These are phyloP conservation scores for Heliamphora pulchella DNA, from an alignment of 179 eudicot genomes.

Conservation along the genomic window DNA sequence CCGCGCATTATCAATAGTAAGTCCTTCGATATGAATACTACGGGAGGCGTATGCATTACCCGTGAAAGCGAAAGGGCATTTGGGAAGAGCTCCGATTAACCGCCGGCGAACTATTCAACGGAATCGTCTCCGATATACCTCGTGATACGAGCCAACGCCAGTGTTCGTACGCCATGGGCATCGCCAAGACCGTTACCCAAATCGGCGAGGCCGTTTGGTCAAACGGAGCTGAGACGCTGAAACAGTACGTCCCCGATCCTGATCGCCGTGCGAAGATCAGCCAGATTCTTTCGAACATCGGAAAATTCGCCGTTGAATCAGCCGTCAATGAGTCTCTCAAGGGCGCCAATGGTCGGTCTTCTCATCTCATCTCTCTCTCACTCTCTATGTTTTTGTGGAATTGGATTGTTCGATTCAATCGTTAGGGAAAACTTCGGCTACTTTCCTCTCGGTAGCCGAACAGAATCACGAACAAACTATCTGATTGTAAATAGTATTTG, in stretches of 20 bases:
- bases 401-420: not conserved
- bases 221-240: conserved; percentile 16
- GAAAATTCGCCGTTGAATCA: conserved; percentile 29
- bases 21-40: not conserved
- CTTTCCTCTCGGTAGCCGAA: not conserved
- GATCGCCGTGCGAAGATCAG: conserved; percentile 22
- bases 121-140: not conserved
- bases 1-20: too few relatives aligned
- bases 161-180: not conserved
- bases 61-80: conserved; percentile 18
- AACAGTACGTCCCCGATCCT: conserved; percentile 1
- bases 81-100: conserved; percentile 25
- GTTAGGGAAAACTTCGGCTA: not conserved
- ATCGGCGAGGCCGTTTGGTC: conserved; percentile 14
- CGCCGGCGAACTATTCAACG: conserved; percentile 10
- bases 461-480: not conserved
- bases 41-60: not conserved
- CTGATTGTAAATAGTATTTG: not conserved
- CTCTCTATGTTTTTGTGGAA: not conserved
- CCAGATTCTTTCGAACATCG: conserved; percentile 20
- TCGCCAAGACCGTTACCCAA: not conserved
- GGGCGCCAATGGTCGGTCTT: conserved; percentile 21
- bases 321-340: conserved; percentile 33
- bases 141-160: not conserved
- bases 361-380: not conserved